Evolutionary conservation across 2,329 filamentous ascomycete genomes (phyloP), one percentile per base, ranked within the genome.

Genomic region (Amauroascus verrucosus): DNA sequence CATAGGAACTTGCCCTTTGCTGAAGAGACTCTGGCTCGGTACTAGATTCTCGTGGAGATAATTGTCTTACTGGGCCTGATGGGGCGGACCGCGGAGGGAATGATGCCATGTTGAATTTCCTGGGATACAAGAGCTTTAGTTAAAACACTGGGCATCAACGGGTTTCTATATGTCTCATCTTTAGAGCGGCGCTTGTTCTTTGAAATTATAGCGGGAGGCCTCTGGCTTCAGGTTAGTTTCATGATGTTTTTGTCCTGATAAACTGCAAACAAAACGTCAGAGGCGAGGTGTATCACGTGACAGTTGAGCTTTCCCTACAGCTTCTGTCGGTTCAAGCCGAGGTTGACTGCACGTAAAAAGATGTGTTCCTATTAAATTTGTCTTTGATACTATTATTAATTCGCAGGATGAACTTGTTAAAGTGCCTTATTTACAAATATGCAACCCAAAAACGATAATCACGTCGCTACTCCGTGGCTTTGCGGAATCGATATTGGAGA

Each of bases 81-180:
- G 63, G 54, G 35, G 67, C 62, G 53, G 62, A 65, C 55, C 61
- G 62, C 18, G 66, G 62, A 33, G 58, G 55, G 41, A 67, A 56
- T 26, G 68, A 70, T 8, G 66, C 64, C 68, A 71, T 71, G 30
- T 14, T 14, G 48, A 16, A 18, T 18, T 16, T 30, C 11, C 6
- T 40, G 9, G 37, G 7, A 40, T 18, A 3, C 18, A 40, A 20
- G 6, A 3, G 14, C 5, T 18, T 40, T 20, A 40, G 37, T 40
- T 40, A 18, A n/a, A 16, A n/a, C 35, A 38, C 18, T 3, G 18
- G 35, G 9, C 2, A 38, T 16, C 5, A 14, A 38, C 5, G 5
- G 6, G n/a, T 16, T 18, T 38, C 9, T 38, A 18, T 24, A 41
- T 20, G 24, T 47, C 11, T 47, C 28, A 47, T 30, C 14, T 35